Base-by-base conservation (phyloP, 495 filamentous ascomycete genomes). In the Neurospora sp. region DNA sequence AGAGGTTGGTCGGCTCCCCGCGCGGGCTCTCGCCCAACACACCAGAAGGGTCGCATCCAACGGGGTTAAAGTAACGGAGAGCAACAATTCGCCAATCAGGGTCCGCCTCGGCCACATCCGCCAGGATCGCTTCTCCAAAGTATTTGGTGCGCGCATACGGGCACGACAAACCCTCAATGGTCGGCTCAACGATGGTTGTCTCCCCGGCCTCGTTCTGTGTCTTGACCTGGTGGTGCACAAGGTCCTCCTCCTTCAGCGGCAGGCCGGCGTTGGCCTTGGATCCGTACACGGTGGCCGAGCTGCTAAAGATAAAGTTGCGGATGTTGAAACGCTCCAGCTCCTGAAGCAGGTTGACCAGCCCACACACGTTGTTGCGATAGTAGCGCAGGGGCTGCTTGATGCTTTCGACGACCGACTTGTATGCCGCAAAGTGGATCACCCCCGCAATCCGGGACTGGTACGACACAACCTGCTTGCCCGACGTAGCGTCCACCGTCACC, bases 41-140 rank as follows among this genome's bases (percentile, higher is more conserved):
- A 22, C 89, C 89, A 0, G 87, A 89, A 42, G 89, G 82, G 72
- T 91, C 87, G 77, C 88, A 91, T 6, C 89, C 89, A 39, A 90
- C 86, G 6, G 89, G 89, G 73, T 91, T 91, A 83, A 91, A 91
- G 76, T 91, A 91, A 20, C 89, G 84, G 14, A 91, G 83, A 20
- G 87, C 86, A 31, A 89, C 86, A 73, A 90, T 87, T 12, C 83
- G 85, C 88, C 88, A 90, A 59, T 84, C 83, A 7, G 88, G 84
- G 78, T 90, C 86, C 5, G 89, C 83, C 22, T 79, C 80, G 14
- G 88, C 88, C 27, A 89, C 77, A 75, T 91, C 89, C 14, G 87
- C 85, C n/a, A 91, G 80, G 70, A 91, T 90, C 16, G 87, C 86
- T 73, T 91, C 89, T 74, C 86, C 86, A 74, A 91, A 88, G 83